Percentiles rank a stretch among this genome's conserved stretches.
phyloP scores from a whole-genome alignment of 1,284 basidiomycete species.

The Papiliotrema flavescens region DNA sequence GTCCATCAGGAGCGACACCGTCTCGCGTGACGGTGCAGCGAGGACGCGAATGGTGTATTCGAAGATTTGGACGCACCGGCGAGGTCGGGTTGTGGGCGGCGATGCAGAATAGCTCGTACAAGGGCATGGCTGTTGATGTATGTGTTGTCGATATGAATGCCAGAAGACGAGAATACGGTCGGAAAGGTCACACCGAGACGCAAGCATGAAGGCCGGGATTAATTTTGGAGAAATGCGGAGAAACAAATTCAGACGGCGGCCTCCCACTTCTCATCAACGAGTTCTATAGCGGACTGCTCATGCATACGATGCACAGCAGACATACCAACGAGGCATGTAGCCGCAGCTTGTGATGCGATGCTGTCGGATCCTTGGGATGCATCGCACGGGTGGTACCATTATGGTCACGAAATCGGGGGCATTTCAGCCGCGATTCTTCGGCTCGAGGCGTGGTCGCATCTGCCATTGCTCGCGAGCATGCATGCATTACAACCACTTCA shows the following conservation, averaged over 20 bases:
- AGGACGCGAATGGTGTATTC: not conserved
- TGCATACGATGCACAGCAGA: too few species aligned
- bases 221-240: not conserved
- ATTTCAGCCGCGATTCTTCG: too few species aligned
- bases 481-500: not conserved
- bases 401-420: too few species aligned
- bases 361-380: too few species aligned
- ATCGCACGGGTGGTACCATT: too few species aligned
- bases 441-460: too few species aligned
- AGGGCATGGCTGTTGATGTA: constrained; percentile 30
- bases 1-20: too few species aligned
- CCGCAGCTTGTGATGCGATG: too few species aligned
- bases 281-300: too few species aligned
- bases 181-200: not conserved
- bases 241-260: not conserved
- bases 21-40: not conserved
- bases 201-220: not conserved
- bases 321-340: too few species aligned
- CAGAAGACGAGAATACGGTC: not conserved
- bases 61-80: constrained; percentile 29
- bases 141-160: not conserved
- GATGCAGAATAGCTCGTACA: constrained; percentile 51
- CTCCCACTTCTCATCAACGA: too few species aligned
- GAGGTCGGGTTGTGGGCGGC: constrained; percentile 45
- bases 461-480: too few species aligned